Percentiles rank a stretch among this genome's conserved stretches.
phyloP scores from a whole-genome alignment of 495 filamentous ascomycete species.

The Pyrenopolyporus hunteri region DNA sequence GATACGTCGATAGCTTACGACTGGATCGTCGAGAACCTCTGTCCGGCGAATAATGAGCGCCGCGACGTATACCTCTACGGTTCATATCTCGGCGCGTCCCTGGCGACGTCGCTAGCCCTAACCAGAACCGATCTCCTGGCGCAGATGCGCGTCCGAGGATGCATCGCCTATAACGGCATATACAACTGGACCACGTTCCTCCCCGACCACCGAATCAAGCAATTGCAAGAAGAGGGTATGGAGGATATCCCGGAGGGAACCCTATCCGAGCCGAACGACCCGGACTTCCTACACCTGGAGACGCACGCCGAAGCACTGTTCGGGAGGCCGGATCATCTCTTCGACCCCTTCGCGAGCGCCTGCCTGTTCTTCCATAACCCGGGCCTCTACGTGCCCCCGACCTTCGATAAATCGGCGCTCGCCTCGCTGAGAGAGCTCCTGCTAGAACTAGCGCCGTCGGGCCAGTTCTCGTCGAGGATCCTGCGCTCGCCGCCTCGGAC shows the following conservation, averaged over 20 bases:
- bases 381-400: constrained; percentile 45
- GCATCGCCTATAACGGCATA: constrained; percentile 57
- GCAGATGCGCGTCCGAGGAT: constrained; percentile 50
- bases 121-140: constrained; percentile 50
- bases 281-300: constrained; percentile 35
- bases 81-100: constrained; percentile 55
- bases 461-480: background rate
- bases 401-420: constrained; percentile 40
- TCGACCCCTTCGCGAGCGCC: constrained; percentile 61
- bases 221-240: background rate
- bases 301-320: constrained; percentile 47
- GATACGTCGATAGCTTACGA: constrained; percentile 54
- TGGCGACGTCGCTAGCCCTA: constrained; percentile 55
- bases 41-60: constrained; percentile 22
- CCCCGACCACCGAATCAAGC: constrained; percentile 50
- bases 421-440: background rate
- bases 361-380: constrained; percentile 60
- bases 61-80: constrained; percentile 56
- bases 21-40: constrained; percentile 51
- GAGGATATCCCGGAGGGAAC: background rate
- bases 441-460: too few species aligned
- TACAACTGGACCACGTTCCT: constrained; percentile 61
- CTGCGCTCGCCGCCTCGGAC: constrained; percentile 34
- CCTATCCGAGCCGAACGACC: constrained; percentile 19
- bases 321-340: constrained; percentile 46